Evolutionary conservation across 805 yeast species (phyloP).

Genomic region (Middelhovenomyces tepae): DNA sequence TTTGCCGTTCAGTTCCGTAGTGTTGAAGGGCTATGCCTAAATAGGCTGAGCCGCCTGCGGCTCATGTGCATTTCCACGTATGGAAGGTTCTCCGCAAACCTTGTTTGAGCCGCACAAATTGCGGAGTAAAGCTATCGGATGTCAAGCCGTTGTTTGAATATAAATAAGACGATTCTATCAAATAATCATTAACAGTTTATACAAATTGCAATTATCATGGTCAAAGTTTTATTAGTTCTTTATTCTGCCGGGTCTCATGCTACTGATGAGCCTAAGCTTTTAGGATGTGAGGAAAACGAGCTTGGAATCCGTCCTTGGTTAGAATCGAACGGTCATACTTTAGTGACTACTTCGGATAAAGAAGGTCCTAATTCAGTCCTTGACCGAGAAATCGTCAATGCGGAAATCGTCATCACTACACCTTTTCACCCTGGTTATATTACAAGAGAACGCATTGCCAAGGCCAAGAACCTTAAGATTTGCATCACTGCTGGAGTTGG

Average conservation of each 20-base stretch:
- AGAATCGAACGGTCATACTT: slow-evolving; percentile 56
- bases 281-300: slow-evolving; percentile 69
- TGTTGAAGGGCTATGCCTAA: too few relatives aligned
- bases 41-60: too few relatives aligned
- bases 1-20: too few relatives aligned
- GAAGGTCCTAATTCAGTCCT: slow-evolving; percentile 52
- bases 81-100: too few relatives aligned
- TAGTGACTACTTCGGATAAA: slow-evolving; percentile 58
- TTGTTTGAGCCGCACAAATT: too few relatives aligned
- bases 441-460: slow-evolving; percentile 53
- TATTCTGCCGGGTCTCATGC: slow-evolving; percentile 54
- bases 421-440: slow-evolving; percentile 80
- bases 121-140: too few relatives aligned
- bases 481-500: slow-evolving; percentile 79
- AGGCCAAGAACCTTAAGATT: slow-evolving; percentile 60
- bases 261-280: slow-evolving; percentile 46
- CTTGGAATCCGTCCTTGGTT: slow-evolving; percentile 60
- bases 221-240: slow-evolving; percentile 48
- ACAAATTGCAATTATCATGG: too few relatives aligned
- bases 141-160: too few relatives aligned
- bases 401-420: slow-evolving; percentile 70
- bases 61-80: too few relatives aligned
- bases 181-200: too few relatives aligned
- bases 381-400: slow-evolving; percentile 58
- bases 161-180: too few relatives aligned